A percentile compares a stretch with the other conserved stretches of the same genome.
Evolutionary conservation across 1,284 basidiomycete genomes (phyloP).

Genomic region (Kwoniella shivajii): DNA sequence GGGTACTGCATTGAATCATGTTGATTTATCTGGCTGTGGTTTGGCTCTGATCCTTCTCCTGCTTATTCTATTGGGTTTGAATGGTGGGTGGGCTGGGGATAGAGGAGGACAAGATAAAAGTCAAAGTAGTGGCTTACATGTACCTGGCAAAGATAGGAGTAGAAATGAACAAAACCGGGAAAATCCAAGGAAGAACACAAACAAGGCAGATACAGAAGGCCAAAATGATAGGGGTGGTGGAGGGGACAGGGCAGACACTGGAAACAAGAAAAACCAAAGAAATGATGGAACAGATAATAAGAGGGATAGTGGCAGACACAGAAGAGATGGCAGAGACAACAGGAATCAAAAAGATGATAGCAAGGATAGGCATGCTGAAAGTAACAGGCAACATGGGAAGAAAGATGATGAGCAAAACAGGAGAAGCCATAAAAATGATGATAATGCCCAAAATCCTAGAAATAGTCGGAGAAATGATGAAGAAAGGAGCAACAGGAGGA

Average conservation of each 20-base stretch:
- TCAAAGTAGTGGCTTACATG: background rate
- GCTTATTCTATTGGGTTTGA: slow-evolving; percentile 25
- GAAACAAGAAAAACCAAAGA: background rate
- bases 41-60: slow-evolving; percentile 25
- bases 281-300: background rate
- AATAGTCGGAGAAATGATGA: background rate
- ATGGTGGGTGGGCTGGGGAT: slow-evolving; percentile 20
- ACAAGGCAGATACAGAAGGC: background rate
- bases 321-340: background rate
- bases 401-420: too few species aligned
- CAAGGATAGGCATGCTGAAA: background rate
- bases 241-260: slow-evolving; percentile 3
- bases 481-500: background rate
- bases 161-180: background rate
- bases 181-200: background rate
- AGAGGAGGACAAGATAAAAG: background rate
- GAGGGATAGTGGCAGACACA: background rate
- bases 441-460: background rate
- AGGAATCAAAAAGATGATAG: background rate
- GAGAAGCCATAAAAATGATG: too few species aligned
- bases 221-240: background rate
- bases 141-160: background rate
- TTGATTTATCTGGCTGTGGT: slow-evolving; percentile 23
- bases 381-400: too few species aligned
- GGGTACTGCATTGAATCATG: slow-evolving; percentile 13